Percentiles rank a stretch among this genome's conserved stretches.
These are phyloP conservation scores for Exophiala phaeomuriformis DNA, from an alignment of 2,329 filamentous ascomycete genomes.

Conservation along the genomic window DNA sequence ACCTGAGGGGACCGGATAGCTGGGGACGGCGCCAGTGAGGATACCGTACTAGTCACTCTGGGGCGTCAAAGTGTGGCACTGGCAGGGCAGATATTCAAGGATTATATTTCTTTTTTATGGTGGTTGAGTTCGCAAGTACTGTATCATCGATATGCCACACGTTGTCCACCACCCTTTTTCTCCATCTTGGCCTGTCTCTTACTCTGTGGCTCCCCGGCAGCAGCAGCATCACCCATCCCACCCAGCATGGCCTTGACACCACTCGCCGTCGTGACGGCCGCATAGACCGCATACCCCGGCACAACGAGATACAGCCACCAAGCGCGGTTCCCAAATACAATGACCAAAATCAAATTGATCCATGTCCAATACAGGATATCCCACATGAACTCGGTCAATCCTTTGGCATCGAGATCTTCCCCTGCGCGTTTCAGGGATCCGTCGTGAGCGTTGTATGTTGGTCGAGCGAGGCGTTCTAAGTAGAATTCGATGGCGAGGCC, in stretches of 20 bases:
- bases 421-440: constrained; percentile 68
- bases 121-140: background rate
- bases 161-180: constrained; percentile 41
- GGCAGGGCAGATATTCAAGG: no score
- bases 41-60: no score
- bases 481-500: constrained; percentile 73
- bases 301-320: constrained; percentile 57
- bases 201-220: no score
- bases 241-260: constrained; percentile 38
- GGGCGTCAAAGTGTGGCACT: no score
- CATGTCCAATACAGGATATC: constrained; percentile 94
- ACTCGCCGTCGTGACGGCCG: constrained; percentile 41
- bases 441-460: constrained; percentile 55
- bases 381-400: constrained; percentile 97
- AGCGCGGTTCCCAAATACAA: constrained; percentile 71
- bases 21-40: no score
- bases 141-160: constrained; percentile 36
- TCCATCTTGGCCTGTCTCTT: constrained; percentile 50
- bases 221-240: constrained; percentile 31
- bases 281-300: constrained; percentile 43
- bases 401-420: constrained; percentile 79
- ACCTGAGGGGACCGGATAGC: no score
- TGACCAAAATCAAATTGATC: constrained; percentile 63
- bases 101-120: no score
- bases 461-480: constrained; percentile 77